Evolutionary conservation across 2,329 filamentous ascomycete species (phyloP).

Genomic region (Grosmannia clavigera): DNA sequence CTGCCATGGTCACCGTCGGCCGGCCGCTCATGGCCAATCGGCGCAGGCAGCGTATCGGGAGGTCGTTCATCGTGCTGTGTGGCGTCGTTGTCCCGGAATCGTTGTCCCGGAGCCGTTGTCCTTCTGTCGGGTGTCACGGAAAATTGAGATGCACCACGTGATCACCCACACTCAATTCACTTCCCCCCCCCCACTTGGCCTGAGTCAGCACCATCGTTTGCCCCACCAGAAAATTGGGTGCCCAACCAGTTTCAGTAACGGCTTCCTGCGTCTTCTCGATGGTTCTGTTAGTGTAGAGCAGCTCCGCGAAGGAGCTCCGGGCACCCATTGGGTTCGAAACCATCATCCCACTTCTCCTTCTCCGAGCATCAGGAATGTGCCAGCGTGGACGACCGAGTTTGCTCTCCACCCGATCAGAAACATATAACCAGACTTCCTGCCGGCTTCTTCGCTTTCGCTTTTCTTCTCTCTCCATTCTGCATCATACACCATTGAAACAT

Average conservation of each 20-base stretch:
- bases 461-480: background rate
- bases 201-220: background rate
- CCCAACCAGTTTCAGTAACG: background rate
- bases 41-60: slow-evolving; percentile 8
- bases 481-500: background rate
- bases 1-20: background rate
- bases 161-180: too few relatives aligned
- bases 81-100: background rate
- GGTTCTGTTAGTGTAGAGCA: slow-evolving; percentile 10
- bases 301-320: background rate
- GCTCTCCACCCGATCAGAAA: background rate
- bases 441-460: background rate
- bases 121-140: background rate
- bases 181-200: background rate
- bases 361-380: background rate
- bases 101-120: background rate
- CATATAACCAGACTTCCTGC: background rate
- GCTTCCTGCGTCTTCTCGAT: background rate
- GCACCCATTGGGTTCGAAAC: background rate
- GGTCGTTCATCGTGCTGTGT: slow-evolving; percentile 10
- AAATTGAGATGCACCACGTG: background rate
- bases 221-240: background rate
- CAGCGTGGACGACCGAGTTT: background rate
- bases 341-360: background rate
- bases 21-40: slow-evolving; percentile 28